phyloP scores from a whole-genome alignment of 768 basidiomycete species.

The Pisolithus marmoratus region DNA sequence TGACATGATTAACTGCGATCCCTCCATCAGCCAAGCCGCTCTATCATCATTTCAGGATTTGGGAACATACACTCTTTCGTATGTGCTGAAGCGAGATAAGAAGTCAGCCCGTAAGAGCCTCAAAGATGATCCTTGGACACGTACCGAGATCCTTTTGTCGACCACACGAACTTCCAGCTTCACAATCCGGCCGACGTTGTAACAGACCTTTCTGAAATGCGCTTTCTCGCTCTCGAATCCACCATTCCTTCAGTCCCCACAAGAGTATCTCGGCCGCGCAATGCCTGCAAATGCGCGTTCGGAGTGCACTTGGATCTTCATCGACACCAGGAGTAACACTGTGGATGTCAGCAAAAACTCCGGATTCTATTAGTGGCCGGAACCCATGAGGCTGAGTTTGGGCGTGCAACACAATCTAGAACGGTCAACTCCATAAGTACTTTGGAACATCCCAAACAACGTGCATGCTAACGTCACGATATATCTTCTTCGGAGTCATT shows the following conservation, averaged over 20 bases:
- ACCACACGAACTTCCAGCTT: constrained; percentile 51
- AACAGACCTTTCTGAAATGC: constrained; percentile 54
- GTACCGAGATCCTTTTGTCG: constrained; percentile 64
- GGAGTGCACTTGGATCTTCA: constrained; percentile 52
- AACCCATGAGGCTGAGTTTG: constrained; percentile 60
- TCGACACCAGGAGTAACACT: constrained; percentile 50
- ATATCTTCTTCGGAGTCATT: constrained; percentile 65
- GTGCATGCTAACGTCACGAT: constrained; percentile 56
- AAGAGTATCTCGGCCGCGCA: constrained; percentile 74
- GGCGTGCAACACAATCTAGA: constrained; percentile 57
- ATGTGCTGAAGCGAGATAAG: constrained; percentile 41
- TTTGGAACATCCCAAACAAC: neutral
- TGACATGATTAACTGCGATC: constrained; percentile 36
- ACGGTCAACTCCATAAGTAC: constrained; percentile 4
- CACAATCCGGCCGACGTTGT: constrained; percentile 62
- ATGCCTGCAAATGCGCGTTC: constrained; percentile 57
- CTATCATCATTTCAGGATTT: neutral
- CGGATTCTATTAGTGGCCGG: constrained; percentile 58
- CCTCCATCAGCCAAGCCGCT: neutral
- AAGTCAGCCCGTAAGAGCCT: no score
- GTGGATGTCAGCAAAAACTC: constrained; percentile 68
- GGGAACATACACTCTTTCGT: constrained; percentile 67
- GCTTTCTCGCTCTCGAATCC: constrained; percentile 71
- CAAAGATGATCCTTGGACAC: constrained; percentile 13
- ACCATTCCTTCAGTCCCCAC: constrained; percentile 77